Base-by-base conservation (phyloP, 108 stramenopile species). In the Nitzschia palea region DNA sequence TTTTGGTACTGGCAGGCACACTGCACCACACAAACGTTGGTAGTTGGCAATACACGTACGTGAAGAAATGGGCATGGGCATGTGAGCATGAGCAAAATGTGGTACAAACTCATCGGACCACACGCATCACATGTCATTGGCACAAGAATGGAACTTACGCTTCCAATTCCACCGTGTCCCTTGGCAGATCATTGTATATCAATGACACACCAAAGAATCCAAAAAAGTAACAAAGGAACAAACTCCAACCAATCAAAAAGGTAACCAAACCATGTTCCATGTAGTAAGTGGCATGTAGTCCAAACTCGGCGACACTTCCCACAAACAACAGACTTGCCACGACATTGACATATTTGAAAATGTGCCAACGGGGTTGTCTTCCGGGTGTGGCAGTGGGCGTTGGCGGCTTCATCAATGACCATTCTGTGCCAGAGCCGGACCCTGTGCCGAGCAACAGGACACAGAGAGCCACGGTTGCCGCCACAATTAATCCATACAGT, bases 121-220 rank as follows among this genome's bases (percentile, higher is more conserved):
- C 18, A 5, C 8, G 25, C 51, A 52, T 14, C 17, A 52, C 12
- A n/a, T n/a, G n/a, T n/a, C n/a, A n/a, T n/a, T n/a, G n/a, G n/a
- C n/a, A n/a, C n/a, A n/a, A n/a, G n/a, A n/a, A n/a, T n/a, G n/a
- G n/a, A n/a, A n/a, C n/a, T n/a, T n/a, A n/a, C n/a, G n/a, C n/a
- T n/a, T n/a, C n/a, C n/a, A n/a, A n/a, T n/a, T n/a, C n/a, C n/a
- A n/a, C n/a, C n/a, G n/a, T n/a, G n/a, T n/a, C n/a, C n/a, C n/a
- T n/a, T 8, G 63, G 59, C 60, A 68, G 53, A 33, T 76, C 74
- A 22, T 78, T 61, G 89, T 81, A 65, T 27, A 84, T 70, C 65
- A 98, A 98, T 30, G 81, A 85, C 34, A 98, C 91, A 34, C 97
- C 97, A 76, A 96, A 98, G 80, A 98, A 98, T 14, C 96, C 97